These are phyloP conservation scores for Citrus sinensis DNA, from an alignment of 345 rosid species.

Conservation along the genomic window DVS_A1.0 CM039166.1:23867501-23868000, in stretches of 20 bases:
- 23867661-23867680: conserved; percentile 64
- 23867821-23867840: conserved; percentile 69
- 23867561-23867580: conserved; percentile 38
- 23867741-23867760: conserved; percentile 80
- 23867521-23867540: conserved; percentile 53
- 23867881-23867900: conserved; percentile 31
- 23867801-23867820: conserved; percentile 56
- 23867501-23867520: conserved; percentile 53
- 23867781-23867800: conserved; percentile 48
- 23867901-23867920: conserved; percentile 45
- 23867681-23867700: conserved; percentile 70
- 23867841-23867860: conserved; percentile 45
- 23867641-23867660: conserved; percentile 62
- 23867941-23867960: conserved; percentile 13
- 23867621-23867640: conserved; percentile 26
- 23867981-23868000: too few relatives aligned
- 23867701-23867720: conserved; percentile 81
- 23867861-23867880: conserved; percentile 23
- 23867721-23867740: conserved; percentile 62
- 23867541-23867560: conserved; percentile 50
- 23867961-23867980: neutral
- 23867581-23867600: conserved; percentile 65
- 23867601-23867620: conserved; percentile 63
- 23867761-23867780: conserved; percentile 41
- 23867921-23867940: neutral